Evolutionary conservation across 1,284 basidiomycete species (phyloP).

Genomic region (Ceratobasidium theobromae): DNA sequence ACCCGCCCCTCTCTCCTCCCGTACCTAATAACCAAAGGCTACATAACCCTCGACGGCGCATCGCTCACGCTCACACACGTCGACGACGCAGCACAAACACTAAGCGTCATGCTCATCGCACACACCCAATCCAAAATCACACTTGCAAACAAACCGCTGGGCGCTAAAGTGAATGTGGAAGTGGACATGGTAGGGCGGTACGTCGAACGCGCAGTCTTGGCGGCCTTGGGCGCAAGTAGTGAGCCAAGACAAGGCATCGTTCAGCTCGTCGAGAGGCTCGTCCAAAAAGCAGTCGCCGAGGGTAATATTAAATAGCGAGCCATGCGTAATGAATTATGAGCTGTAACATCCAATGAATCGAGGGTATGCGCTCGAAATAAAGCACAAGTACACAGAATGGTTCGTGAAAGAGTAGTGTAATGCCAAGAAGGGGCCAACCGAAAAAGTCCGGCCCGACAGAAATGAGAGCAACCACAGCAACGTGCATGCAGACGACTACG

Average conservation of each 20-base stretch:
- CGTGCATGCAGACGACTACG: too few species aligned
- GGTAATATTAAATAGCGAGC: not conserved
- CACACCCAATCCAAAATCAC: conserved; percentile 92
- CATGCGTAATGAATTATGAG: not conserved
- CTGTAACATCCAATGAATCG: conserved; percentile 20
- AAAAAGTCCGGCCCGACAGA: too few species aligned
- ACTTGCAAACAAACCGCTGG: conserved; percentile 71
- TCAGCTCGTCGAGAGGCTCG: conserved; percentile 66
- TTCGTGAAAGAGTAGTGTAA: too few species aligned
- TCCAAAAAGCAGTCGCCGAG: conserved; percentile 52
- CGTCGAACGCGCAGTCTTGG: conserved; percentile 76
- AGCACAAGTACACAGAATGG: too few species aligned
- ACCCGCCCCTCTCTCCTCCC: conserved; percentile 67
- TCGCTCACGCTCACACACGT: conserved; percentile 90
- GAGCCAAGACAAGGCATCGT: conserved; percentile 65
- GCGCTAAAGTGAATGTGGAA: conserved; percentile 90
- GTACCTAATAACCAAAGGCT: conserved; percentile 95
- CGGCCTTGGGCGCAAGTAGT: conserved; percentile 63
- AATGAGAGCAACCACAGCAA: not conserved
- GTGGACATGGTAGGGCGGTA: conserved; percentile 92
- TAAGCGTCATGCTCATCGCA: conserved; percentile 93
- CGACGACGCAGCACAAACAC: conserved; percentile 66
- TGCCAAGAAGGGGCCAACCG: too few species aligned
- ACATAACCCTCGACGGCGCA: conserved; percentile 91
- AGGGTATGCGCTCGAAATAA: too few species aligned